Conservation (phyloP, 257 asterid genomes). For the Hygrophila difformis region DNA sequence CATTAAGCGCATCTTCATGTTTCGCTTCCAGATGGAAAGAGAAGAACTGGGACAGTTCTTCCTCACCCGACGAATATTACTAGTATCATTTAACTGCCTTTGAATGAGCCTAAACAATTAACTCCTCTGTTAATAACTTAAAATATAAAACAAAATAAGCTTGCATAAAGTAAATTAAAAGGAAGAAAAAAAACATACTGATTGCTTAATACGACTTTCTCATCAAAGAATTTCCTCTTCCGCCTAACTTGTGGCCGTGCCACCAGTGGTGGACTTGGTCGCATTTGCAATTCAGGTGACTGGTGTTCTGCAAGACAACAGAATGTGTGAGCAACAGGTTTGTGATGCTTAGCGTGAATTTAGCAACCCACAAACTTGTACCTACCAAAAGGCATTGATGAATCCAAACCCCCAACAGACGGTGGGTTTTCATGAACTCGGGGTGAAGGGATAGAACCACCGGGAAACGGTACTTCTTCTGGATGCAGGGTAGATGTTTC, state of each 20-base stretch:
- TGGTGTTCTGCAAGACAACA: slow-evolving; percentile 28
- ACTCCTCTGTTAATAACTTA: not conserved
- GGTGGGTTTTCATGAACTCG: slow-evolving; percentile 30
- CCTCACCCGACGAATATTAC: slow-evolving; percentile 28
- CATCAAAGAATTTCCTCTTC: slow-evolving; percentile 45
- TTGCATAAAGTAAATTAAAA: slow-evolving; percentile 5
- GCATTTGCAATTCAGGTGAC: slow-evolving; percentile 43
- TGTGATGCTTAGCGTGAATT: not conserved
- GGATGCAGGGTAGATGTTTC: slow-evolving; percentile 25
- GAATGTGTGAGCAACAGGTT: not conserved
- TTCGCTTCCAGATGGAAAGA: slow-evolving; percentile 47
- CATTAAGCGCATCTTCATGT: slow-evolving; percentile 23
- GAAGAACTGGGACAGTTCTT: slow-evolving; percentile 36
- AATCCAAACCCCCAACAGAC: slow-evolving; percentile 23
- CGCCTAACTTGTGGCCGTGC: slow-evolving; percentile 31
- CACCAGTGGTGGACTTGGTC: slow-evolving; percentile 45
- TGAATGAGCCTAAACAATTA: slow-evolving; percentile 38
- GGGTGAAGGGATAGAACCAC: slow-evolving; percentile 24
- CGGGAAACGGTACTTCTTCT: slow-evolving; percentile 35
- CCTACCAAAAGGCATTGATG: slow-evolving; percentile 39
- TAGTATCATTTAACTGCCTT: slow-evolving; percentile 26
- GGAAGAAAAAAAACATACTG: slow-evolving; percentile 44
- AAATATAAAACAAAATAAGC: not conserved
- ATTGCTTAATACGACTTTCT: slow-evolving; percentile 42
- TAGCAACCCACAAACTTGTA: slow-evolving; percentile 10